Percentiles rank a stretch among this genome's conserved stretches.
Conservation (phyloP, 768 basidiomycete genomes). For the Lentinula edodes region DNA sequence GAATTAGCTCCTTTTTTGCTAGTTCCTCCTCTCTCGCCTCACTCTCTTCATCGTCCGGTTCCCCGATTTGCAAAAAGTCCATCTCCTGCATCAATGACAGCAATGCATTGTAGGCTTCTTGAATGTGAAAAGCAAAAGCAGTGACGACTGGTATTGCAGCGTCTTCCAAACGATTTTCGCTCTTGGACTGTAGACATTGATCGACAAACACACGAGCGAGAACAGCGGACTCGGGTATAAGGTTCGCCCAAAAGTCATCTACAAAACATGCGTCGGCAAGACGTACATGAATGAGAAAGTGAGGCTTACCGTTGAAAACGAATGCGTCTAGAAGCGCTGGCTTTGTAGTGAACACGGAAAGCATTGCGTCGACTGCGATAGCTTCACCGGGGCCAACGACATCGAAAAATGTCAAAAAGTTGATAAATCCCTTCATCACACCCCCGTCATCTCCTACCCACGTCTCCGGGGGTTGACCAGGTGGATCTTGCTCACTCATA, state of each 20-base stretch:
- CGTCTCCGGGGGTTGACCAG: constrained; percentile 22
- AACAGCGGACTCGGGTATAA: constrained; percentile 79
- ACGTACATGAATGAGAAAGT: background rate
- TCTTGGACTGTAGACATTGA: constrained; percentile 58
- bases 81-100: constrained; percentile 34
- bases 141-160: constrained; percentile 84
- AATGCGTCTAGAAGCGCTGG: constrained; percentile 66
- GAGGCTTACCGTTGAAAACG: constrained; percentile 62
- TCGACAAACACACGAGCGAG: constrained; percentile 85
- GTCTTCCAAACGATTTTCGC: constrained; percentile 62
- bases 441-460: constrained; percentile 42
- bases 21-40: constrained; percentile 53
- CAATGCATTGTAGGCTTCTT: constrained; percentile 68
- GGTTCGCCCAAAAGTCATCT: constrained; percentile 71
- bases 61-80: constrained; percentile 28
- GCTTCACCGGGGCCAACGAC: constrained; percentile 62
- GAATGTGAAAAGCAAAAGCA: constrained; percentile 79
- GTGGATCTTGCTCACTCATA: constrained; percentile 27
- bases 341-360: constrained; percentile 70
- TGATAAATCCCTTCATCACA: constrained; percentile 38
- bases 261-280: background rate
- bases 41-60: constrained; percentile 33
- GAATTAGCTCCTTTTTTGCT: constrained; percentile 63
- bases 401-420: constrained; percentile 44
- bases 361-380: constrained; percentile 80